Percentiles rank a stretch among this genome's conserved stretches.
phyloP scores from a whole-genome alignment of 1,139 yeast species.

The Suhomyces terraborum region DNA sequence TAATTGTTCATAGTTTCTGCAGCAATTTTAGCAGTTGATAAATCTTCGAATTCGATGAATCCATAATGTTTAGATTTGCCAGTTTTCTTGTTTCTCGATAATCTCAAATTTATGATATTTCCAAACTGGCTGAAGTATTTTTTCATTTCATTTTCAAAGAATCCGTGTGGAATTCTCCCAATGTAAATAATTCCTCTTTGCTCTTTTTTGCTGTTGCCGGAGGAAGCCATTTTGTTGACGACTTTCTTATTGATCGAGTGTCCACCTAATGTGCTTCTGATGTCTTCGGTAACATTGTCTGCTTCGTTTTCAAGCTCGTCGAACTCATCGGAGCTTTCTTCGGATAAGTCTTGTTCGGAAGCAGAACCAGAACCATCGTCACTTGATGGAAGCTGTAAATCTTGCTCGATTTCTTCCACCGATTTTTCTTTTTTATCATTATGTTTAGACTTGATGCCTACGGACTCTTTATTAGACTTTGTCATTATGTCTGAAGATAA shows the following conservation, averaged over 20 bases:
- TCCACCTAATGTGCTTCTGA: constrained; percentile 16
- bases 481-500: constrained; percentile 8
- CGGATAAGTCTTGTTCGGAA: constrained; percentile 18
- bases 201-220: constrained; percentile 20
- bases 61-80: constrained; percentile 95
- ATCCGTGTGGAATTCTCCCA: constrained; percentile 91
- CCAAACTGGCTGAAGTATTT: constrained; percentile 91
- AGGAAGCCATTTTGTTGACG: constrained; percentile 19
- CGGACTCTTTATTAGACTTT: constrained; percentile 1
- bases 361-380: constrained; percentile 21
- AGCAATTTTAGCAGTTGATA: constrained; percentile 82
- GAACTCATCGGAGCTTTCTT: constrained; percentile 25
- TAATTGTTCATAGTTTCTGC: constrained; percentile 96
- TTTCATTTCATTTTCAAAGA: constrained; percentile 79
- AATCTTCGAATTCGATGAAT: constrained; percentile 75
- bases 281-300: constrained; percentile 20
- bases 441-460: background rate
- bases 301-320: constrained; percentile 27
- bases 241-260: constrained; percentile 24
- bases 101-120: constrained; percentile 68
- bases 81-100: constrained; percentile 86
- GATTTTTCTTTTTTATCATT: constrained; percentile 21
- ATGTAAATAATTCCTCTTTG: constrained; percentile 74
- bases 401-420: constrained; percentile 32
- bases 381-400: constrained; percentile 32